A percentile compares a stretch with the other conserved stretches of the same genome.
Evolutionary conservation across 495 filamentous ascomycete genomes (phyloP).

Genomic region (Pyrenula aspistea): DNA sequence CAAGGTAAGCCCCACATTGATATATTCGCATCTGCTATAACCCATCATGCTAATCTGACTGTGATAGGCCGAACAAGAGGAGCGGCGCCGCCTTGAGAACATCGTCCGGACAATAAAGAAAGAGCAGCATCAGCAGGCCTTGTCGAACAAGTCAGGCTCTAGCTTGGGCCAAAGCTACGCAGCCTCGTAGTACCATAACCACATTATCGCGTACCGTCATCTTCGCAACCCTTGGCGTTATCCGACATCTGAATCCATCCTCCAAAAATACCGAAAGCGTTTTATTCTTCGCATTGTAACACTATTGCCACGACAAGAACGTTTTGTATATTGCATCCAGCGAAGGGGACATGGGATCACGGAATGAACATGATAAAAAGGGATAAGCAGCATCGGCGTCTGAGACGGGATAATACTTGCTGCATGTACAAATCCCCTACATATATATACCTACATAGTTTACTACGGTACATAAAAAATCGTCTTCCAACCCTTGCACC

Average conservation of each 20-base stretch:
- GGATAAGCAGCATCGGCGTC: conserved; percentile 2
- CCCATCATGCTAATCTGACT: too few species aligned
- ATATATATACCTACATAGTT: not conserved
- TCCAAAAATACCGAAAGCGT: too few species aligned
- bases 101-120: conserved; percentile 42
- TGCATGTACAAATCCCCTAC: not conserved
- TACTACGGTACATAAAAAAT: too few species aligned
- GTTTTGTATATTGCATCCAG: not conserved
- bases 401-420: not conserved
- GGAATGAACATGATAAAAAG: not conserved
- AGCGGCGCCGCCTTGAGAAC: conserved; percentile 52
- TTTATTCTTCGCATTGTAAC: not conserved
- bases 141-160: not conserved
- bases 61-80: conserved; percentile 57
- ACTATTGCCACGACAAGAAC: not conserved
- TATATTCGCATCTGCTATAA: not conserved
- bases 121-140: conserved; percentile 27
- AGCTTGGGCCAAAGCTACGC: not conserved
- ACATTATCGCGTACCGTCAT: too few species aligned
- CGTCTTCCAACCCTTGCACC: too few species aligned
- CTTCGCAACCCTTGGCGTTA: too few species aligned
- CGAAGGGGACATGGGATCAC: not conserved
- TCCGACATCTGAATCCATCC: too few species aligned
- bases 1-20: conserved; percentile 52
- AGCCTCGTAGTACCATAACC: not conserved